Percentiles rank a stretch among this genome's conserved stretches.
Conservation (phyloP, 2,329 filamentous ascomycete genomes). For the Lithohypha guttulata region DNA sequence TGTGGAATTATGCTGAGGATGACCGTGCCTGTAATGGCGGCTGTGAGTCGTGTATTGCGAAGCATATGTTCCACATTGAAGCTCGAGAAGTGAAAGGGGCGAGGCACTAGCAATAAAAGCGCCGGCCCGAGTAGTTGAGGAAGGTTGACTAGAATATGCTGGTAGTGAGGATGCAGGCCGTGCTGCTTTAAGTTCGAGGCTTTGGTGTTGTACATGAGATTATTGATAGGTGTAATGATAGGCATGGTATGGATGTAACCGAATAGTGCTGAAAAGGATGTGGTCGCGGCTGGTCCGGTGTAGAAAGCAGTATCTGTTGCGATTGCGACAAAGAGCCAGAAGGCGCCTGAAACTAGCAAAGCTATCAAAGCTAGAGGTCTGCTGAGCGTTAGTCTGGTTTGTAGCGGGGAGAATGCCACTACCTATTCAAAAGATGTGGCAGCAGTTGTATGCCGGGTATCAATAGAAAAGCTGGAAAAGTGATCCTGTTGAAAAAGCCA, state of each 20-base stretch:
- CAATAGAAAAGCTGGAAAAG: slow-evolving; percentile 84
- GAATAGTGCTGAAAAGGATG: slow-evolving; percentile 30
- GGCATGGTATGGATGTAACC: slow-evolving; percentile 50
- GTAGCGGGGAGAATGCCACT: background rate
- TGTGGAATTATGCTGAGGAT: slow-evolving; percentile 39
- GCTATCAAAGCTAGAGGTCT: slow-evolving; percentile 51
- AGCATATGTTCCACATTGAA: slow-evolving; percentile 20
- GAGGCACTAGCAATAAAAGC: slow-evolving; percentile 46
- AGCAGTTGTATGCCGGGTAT: slow-evolving; percentile 74
- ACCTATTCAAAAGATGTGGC: slow-evolving; percentile 77
- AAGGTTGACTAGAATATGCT: slow-evolving; percentile 61
- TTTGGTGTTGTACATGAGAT: slow-evolving; percentile 62
- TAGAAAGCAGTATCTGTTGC: slow-evolving; percentile 82
- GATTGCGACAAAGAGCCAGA: slow-evolving; percentile 63
- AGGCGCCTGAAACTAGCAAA: slow-evolving; percentile 52
- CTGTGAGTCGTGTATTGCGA: slow-evolving; percentile 30
- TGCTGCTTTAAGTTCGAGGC: slow-evolving; percentile 62
- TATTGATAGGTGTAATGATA: slow-evolving; percentile 67
- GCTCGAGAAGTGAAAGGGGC: slow-evolving; percentile 22
- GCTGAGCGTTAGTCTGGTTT: background rate
- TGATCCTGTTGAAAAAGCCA: slow-evolving; percentile 92
- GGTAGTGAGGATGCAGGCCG: slow-evolving; percentile 68
- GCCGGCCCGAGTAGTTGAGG: slow-evolving; percentile 63
- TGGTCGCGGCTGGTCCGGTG: slow-evolving; percentile 27
- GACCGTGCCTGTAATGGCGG: slow-evolving; percentile 34